Percentiles rank a stretch among this genome's conserved stretches.
Conservation (phyloP, 2,329 filamentous ascomycete species). For the Clarireedia monteithiana region DNA sequence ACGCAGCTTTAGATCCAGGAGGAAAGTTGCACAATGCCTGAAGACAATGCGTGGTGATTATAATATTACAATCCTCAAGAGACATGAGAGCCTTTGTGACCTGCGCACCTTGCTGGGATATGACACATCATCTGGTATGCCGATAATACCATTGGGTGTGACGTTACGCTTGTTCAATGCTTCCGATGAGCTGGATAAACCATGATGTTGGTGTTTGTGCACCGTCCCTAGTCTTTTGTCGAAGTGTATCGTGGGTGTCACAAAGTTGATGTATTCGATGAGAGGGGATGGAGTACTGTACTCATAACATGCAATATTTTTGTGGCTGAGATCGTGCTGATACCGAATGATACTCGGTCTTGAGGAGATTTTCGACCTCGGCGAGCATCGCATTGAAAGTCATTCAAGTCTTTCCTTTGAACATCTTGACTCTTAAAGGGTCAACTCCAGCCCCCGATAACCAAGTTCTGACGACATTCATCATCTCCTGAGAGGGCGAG, state of each 20-base stretch:
- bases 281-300: slow-evolving; percentile 27
- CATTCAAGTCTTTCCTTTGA: slow-evolving; percentile 26
- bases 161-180: slow-evolving; percentile 14
- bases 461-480: slow-evolving; percentile 45
- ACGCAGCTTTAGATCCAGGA: slow-evolving; percentile 28
- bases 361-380: slow-evolving; percentile 43
- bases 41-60: slow-evolving; percentile 51
- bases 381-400: slow-evolving; percentile 29
- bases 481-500: slow-evolving; percentile 35
- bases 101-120: slow-evolving; percentile 21
- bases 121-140: slow-evolving; percentile 22
- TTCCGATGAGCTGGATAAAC: slow-evolving; percentile 20
- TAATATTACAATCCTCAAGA: slow-evolving; percentile 38
- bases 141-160: slow-evolving; percentile 18
- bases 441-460: slow-evolving; percentile 44
- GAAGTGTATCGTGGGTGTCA: slow-evolving; percentile 29
- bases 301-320: slow-evolving; percentile 26
- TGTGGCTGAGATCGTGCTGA: slow-evolving; percentile 42
- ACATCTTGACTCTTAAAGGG: slow-evolving; percentile 39
- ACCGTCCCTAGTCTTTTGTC: slow-evolving; percentile 18
- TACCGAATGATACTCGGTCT: slow-evolving; percentile 44
- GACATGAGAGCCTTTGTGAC: slow-evolving; percentile 22
- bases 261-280: slow-evolving; percentile 26
- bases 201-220: slow-evolving; percentile 29
- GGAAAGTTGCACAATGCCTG: slow-evolving; percentile 43